Evolutionary conservation across 768 basidiomycete genomes (phyloP), one percentile per base, ranked within the genome.

Genomic region (Zangia roseola): DNA sequence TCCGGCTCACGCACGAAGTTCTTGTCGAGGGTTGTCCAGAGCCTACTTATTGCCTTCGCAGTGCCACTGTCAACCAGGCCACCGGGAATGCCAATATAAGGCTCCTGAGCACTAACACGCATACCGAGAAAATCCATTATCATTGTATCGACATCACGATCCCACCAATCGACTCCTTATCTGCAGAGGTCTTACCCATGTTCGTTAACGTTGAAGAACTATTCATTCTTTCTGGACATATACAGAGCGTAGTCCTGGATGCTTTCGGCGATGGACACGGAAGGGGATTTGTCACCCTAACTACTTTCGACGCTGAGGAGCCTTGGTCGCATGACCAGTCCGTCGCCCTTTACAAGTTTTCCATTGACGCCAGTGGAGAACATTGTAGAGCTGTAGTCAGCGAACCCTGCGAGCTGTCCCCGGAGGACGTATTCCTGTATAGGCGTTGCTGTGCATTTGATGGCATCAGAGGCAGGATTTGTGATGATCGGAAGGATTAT

Each of bases 1-100:
- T 62, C 38, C 47, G 23, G 5, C 60, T 61, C n/a, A 49, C 61
- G 10, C 60, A 61, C 19, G 60, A 60, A 39, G 31, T 42, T 24
- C 49, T 61, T 7, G 35, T 36, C 20, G 38, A 50, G 17, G 26
- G 33, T 26, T 25, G 41, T 19, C 42, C 40, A 36, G 38, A 25
- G 4, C 59, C 59, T 10, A 31, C 47, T 4, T 49, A 50, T 16
- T 35, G 14, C 23, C 50, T 62, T 30, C 57, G 60, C 17, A 31
- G 31, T 36, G 42, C 53, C 21, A 26, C 53, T n/a, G 14, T 59
- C n/a, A 40, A 61, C 34, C 50, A 43, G 6, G 20, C 2, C 12
- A 58, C 59, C 2, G 52, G 55, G 9, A 35, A 50, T 10, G 47
- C 53, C 23, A 52, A 40, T n/a, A 20, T 51, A 16, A 54, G 60